Base-by-base conservation (phyloP, 768 basidiomycete species). In the Pleurotus platypus region DNA sequence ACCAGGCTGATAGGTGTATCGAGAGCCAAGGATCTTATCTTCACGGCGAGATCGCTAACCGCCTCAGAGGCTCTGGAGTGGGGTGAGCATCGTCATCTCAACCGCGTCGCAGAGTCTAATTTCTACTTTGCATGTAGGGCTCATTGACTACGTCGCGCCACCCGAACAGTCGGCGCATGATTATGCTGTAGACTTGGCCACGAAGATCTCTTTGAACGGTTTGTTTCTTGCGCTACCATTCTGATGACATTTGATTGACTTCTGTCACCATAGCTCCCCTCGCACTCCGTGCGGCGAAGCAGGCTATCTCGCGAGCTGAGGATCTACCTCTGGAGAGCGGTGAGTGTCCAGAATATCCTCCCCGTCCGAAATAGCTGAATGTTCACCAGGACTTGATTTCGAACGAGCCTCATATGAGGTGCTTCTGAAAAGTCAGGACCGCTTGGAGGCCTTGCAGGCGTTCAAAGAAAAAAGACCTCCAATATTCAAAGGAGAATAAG, bases 211-310 rank as follows among this genome's bases (percentile, higher is more conserved):
- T 22, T 77, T 72, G 37, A 89, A 89, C 62, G 91, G 90, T 89
- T 35, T 8, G 30, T 35, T 35, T 35, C 11, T 11, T 35, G 30
- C 8, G 2, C 30, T 35, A 35, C 30, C 30, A 35, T 35, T 35
- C 30, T 9, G 30, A 35, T 35, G 30, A 35, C 30, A 35, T 35
- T 35, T 35, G 30, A 35, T 27, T 47, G 45, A 30, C 30, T 42
- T 15, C 46, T 35, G 30, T 35, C 30, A 35, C 30, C 20, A 22
- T 45, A 94, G 93, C 94, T 24, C 94, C 94, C 15, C 69, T 96
- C 20, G 92, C 94, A 3, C 77, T 95, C 39, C 79, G 86, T n/a
- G 92, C 92, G 5, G 92, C 94, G 4, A 96, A 96, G 65, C 82
- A 85, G 62, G 90, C 91, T 7, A 86, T 95, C 49, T 88, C 89